Base-by-base conservation (phyloP, 1,139 yeast species). In the Geotrichum candidum region DNA sequence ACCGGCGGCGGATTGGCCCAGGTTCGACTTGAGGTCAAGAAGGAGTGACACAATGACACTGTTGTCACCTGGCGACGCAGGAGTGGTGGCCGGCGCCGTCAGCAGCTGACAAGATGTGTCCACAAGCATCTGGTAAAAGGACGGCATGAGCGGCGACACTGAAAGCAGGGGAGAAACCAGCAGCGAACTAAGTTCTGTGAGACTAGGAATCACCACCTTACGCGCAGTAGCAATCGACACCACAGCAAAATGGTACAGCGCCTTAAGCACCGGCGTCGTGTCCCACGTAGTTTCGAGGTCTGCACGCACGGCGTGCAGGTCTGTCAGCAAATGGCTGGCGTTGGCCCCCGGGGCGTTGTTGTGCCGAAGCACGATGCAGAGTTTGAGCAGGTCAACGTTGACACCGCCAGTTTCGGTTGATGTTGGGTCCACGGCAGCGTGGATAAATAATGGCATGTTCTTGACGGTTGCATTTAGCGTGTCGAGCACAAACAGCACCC, bases 401-500 rank as follows among this genome's bases (percentile, higher is more conserved):
- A 68, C 63, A 35, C 59, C 62, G 53, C 63, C 52, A 18, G 18
- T 18, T 35, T 65, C 67, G 10, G 70, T 68, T 11, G 38, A 33
- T 33, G 38, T 11, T 33, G 11, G 38, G 38, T 33, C 38, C 7
- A 33, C 11, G 11, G 38, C 11, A 11, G 38, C 38, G 11, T 33
- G 11, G 51, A 70, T 67, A 54, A 65, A 68, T 15, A 63, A 52
- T 9, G 72, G 73, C 29, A 63, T 63, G 38, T 62, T 59, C 51
- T 68, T 65, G 33, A 68, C 65, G 15, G 69, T 67, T 9, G 69
- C 60, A 61, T 72, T 69, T 58, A 72, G 61, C 35, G 71, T 64
- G 63, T 70, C 77, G 18, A 75, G 67, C n/a, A 71, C 64, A 15
- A 68, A 73, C 60, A 74, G 65, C 22, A 73, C 68, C 55, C 71